These are phyloP conservation scores for Tricholoma sp. DNA, from an alignment of 768 basidiomycete genomes.

Conservation along the genomic window DNA sequence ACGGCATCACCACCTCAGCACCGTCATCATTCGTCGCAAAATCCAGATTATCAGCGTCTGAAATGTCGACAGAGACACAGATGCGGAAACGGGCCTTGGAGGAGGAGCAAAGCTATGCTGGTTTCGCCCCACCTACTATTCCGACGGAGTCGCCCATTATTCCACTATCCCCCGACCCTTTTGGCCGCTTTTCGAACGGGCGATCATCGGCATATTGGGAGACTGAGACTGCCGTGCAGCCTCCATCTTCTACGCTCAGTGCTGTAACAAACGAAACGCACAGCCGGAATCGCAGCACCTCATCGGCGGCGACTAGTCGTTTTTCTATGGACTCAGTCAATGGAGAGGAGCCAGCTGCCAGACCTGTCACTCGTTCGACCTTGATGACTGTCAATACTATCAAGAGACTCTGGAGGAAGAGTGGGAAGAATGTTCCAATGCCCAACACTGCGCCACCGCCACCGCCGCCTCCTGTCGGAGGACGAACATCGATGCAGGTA, in stretches of 20 bases:
- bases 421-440: constrained; percentile 45
- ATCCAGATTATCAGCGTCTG: constrained; percentile 17
- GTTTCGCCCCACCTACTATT: constrained; percentile 22
- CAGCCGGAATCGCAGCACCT: constrained; percentile 17
- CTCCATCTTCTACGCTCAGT: constrained; percentile 2
- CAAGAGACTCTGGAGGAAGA: constrained; percentile 77
- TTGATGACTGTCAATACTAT: constrained; percentile 72
- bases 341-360: constrained; percentile 25
- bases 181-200: constrained; percentile 51
- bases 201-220: constrained; percentile 43
- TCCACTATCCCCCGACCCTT: constrained; percentile 82
- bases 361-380: constrained; percentile 38
- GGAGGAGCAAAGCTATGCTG: constrained; percentile 47
- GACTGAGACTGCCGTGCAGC: constrained; percentile 11
- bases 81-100: constrained; percentile 45
- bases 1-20: constrained; percentile 61
- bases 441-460: constrained; percentile 45
- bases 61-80: constrained; percentile 39
- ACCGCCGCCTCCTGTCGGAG: constrained; percentile 18
- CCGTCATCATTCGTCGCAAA: constrained; percentile 40
- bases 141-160: constrained; percentile 55
- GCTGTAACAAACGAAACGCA: constrained; percentile 18
- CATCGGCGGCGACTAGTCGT: constrained; percentile 43
- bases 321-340: constrained; percentile 74
- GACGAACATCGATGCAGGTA: constrained; percentile 28